Evolutionary conservation across 441 rosid species (phyloP).

Genomic region (Melastoma candidum): DNA sequence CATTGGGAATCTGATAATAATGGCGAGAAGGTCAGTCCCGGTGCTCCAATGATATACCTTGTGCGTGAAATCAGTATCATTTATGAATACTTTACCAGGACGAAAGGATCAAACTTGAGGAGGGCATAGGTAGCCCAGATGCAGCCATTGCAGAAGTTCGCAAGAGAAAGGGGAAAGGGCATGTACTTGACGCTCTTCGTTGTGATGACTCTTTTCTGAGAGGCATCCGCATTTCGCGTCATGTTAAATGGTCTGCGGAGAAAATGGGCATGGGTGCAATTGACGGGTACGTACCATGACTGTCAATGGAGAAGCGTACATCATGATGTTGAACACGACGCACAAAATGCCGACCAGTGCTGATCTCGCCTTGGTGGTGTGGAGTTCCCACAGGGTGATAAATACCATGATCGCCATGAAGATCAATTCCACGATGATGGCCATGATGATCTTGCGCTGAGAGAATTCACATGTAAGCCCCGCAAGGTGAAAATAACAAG

Average conservation of each 20-base stretch:
- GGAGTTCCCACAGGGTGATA: slow-evolving; percentile 28
- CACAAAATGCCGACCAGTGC: slow-evolving; percentile 5
- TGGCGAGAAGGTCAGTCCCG: background rate
- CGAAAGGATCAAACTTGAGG: slow-evolving; percentile 13
- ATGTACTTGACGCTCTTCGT: slow-evolving; percentile 19
- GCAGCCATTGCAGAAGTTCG: slow-evolving; percentile 14
- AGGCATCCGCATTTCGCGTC: background rate
- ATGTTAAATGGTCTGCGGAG: background rate
- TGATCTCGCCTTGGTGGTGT: slow-evolving; percentile 21
- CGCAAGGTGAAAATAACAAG: no score
- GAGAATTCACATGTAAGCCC: background rate
- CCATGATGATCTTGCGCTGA: slow-evolving; percentile 37
- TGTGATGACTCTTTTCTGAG: slow-evolving; percentile 11
- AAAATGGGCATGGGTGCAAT: background rate
- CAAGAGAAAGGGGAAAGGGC: slow-evolving; percentile 14
- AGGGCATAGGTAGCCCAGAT: slow-evolving; percentile 10
- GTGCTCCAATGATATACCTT: background rate
- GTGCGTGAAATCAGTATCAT: background rate
- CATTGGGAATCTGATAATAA: slow-evolving; percentile 33
- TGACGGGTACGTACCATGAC: slow-evolving; percentile 6
- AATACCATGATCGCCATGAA: slow-evolving; percentile 29
- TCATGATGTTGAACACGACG: background rate
- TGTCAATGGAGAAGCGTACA: slow-evolving; percentile 18
- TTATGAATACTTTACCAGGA: slow-evolving; percentile 9
- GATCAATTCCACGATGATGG: slow-evolving; percentile 29